A percentile compares a stretch with the other conserved stretches of the same genome.
Conservation (phyloP, 805 yeast species). For the Starmera quercuum region DNA sequence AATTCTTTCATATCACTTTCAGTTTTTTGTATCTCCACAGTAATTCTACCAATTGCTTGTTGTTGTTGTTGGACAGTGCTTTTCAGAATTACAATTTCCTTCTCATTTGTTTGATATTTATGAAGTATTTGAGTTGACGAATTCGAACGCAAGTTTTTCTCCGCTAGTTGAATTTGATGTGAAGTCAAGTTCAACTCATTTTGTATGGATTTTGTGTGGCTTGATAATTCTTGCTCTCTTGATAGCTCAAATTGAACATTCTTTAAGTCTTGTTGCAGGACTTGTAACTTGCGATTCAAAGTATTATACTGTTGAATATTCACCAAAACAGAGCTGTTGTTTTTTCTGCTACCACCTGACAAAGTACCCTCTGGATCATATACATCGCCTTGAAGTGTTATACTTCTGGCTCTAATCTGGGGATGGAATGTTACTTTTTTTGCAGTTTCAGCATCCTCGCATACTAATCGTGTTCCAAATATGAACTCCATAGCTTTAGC, state of each 20-base stretch:
- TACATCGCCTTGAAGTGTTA: conserved; percentile 87
- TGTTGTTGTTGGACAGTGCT: conserved; percentile 29
- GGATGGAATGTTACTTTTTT: conserved; percentile 84
- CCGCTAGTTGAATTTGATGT: conserved; percentile 52
- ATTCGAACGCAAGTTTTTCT: conserved; percentile 47
- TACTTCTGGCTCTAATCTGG: conserved; percentile 67
- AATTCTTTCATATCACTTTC: conserved; percentile 81
- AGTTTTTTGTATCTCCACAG: conserved; percentile 41
- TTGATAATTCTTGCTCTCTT: conserved; percentile 34
- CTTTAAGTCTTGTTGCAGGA: conserved; percentile 35
- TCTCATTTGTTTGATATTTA: conserved; percentile 36
- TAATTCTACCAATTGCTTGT: conserved; percentile 22
- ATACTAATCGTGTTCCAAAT: conserved; percentile 84
- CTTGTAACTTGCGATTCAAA: conserved; percentile 29
- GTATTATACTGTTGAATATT: conserved; percentile 60
- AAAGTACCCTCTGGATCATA: conserved; percentile 95
- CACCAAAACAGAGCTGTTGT: conserved; percentile 47
- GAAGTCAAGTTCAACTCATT: conserved; percentile 47
- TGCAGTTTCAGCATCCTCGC: conserved; percentile 84
- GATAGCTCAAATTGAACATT: conserved; percentile 32
- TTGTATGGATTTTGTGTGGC: conserved; percentile 47
- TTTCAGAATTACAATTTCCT: conserved; percentile 38
- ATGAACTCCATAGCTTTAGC: conserved; percentile 82
- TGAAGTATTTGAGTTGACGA: conserved; percentile 48
- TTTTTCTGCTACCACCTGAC: conserved; percentile 86